Conservation (phyloP, 1,284 basidiomycete genomes). For the Apiotrichum brassicae region DNA sequence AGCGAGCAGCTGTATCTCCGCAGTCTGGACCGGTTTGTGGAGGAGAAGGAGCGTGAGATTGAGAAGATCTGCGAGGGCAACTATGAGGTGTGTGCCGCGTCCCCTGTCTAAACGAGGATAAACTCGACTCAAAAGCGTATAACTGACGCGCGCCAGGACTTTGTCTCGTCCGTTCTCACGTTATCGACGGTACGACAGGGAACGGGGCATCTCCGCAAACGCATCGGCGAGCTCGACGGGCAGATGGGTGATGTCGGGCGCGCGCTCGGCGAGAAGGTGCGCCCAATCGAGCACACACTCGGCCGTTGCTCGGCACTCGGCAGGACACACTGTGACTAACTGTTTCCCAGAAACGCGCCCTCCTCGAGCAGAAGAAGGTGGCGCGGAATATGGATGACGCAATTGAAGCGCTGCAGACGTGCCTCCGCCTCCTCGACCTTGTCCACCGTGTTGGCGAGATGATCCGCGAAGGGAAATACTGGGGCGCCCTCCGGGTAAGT, state of each 20-base stretch:
- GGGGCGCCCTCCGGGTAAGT: conserved; percentile 88
- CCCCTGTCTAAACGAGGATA: not conserved
- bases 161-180: conserved; percentile 91
- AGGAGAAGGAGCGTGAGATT: conserved; percentile 92
- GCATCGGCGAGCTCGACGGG: conserved; percentile 55
- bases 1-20: conserved; percentile 89
- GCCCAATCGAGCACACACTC: conserved; percentile 2
- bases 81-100: conserved; percentile 57
- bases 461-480: conserved; percentile 88
- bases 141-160: conserved; percentile 56
- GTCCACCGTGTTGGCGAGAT: conserved; percentile 90
- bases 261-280: conserved; percentile 71
- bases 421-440: conserved; percentile 84
- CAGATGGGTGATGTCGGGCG: conserved; percentile 63
- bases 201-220: conserved; percentile 51
- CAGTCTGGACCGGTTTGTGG: conserved; percentile 76
- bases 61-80: conserved; percentile 92
- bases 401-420: conserved; percentile 88
- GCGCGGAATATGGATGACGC: conserved; percentile 91
- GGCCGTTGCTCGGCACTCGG: no score
- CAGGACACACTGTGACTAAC: no score
- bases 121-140: no score
- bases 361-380: conserved; percentile 85
- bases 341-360: conserved; percentile 63
- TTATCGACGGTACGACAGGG: conserved; percentile 84